Percentiles rank a stretch among this genome's conserved stretches.
Evolutionary conservation across 2,329 filamentous ascomycete species (phyloP).

Genomic region (Colletotrichum lini): DNA sequence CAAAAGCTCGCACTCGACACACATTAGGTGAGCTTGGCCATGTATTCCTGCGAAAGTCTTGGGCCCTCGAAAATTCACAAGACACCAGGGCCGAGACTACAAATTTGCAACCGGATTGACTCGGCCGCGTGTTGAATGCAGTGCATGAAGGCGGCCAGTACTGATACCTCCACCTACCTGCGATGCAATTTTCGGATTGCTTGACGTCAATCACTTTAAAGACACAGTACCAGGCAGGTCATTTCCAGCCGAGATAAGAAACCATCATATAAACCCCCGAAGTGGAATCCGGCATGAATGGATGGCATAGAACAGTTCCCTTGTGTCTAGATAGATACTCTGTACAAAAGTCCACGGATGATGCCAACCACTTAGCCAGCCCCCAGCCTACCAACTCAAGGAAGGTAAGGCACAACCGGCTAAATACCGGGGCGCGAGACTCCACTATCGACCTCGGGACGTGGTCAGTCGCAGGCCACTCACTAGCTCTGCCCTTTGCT

Average conservation of each 20-base stretch:
- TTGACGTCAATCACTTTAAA: not conserved
- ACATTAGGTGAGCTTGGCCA: not conserved
- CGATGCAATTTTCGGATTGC: not conserved
- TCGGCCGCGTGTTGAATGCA: not conserved
- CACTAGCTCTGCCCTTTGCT: no score
- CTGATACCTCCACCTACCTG: not conserved
- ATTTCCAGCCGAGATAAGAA: not conserved
- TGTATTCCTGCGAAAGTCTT: not conserved
- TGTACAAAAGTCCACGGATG: no score
- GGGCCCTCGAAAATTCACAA: not conserved
- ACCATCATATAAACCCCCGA: no score
- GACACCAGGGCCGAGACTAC: not conserved
- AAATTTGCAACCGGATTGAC: not conserved
- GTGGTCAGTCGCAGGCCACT: not conserved
- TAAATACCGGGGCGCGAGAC: not conserved
- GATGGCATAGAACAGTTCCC: no score
- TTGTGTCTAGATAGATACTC: not conserved
- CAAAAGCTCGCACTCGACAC: not conserved
- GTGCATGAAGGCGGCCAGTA: not conserved
- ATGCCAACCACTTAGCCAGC: no score
- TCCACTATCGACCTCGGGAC: slow-evolving; percentile 8
- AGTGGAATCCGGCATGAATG: no score
- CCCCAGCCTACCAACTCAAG: no score
- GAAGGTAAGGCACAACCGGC: not conserved
- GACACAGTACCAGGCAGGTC: not conserved